phyloP scores from a whole-genome alignment of 169 alveolate species.

The Cryptosporidium viatorum region DNA sequence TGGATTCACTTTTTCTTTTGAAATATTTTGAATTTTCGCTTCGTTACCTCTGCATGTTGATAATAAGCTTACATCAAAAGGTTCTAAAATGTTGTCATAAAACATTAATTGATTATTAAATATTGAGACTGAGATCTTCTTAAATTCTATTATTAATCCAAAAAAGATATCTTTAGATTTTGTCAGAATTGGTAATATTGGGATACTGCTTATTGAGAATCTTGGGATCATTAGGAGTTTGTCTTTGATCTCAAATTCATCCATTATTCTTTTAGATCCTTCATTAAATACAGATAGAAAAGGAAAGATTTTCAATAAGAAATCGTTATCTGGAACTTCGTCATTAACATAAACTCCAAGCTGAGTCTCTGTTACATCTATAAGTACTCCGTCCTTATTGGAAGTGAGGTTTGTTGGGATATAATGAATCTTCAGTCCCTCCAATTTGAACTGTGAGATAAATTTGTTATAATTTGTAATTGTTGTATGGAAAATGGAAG shows the following conservation, averaged over 20 bases:
- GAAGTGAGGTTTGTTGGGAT: slow-evolving; percentile 45
- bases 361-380: slow-evolving; percentile 28
- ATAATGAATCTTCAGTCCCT: slow-evolving; percentile 48
- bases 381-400: slow-evolving; percentile 36
- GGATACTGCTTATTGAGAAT: slow-evolving; percentile 38
- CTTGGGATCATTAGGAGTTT: slow-evolving; percentile 21
- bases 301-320: slow-evolving; percentile 29
- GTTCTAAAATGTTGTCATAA: slow-evolving; percentile 56
- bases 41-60: slow-evolving; percentile 34
- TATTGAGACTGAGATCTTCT: slow-evolving; percentile 31
- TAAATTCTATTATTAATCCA: slow-evolving; percentile 30
- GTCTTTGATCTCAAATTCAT: slow-evolving; percentile 34
- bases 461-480: slow-evolving; percentile 35
- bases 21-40: background rate
- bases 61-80: slow-evolving; percentile 31
- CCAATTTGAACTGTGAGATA: slow-evolving; percentile 34
- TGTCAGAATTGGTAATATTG: slow-evolving; percentile 44
- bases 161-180: slow-evolving; percentile 28
- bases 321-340: slow-evolving; percentile 15
- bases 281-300: slow-evolving; percentile 8
- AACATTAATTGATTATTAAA: slow-evolving; percentile 52
- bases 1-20: slow-evolving; percentile 43
- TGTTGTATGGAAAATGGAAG: slow-evolving; percentile 18
- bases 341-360: slow-evolving; percentile 38
- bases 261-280: background rate